Evolutionary conservation across 768 basidiomycete genomes (phyloP).

Genomic region (Boletus sp.): DNA sequence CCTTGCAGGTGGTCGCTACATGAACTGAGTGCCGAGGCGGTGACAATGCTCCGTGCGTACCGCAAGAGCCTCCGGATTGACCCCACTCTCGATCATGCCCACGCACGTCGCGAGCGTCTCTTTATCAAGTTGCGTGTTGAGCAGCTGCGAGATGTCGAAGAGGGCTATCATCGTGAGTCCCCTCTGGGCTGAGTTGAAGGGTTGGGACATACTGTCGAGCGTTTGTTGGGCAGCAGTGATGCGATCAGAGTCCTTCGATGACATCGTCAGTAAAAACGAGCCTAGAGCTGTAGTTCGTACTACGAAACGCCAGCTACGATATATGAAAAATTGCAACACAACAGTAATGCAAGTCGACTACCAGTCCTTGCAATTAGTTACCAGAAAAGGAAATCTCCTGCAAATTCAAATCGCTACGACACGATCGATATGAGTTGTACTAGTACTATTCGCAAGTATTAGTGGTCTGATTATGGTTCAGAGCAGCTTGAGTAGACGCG

Average conservation of each 20-base stretch:
- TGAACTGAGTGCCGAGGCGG: neutral
- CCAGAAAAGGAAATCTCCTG: slow-evolving; percentile 12
- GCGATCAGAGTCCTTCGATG: slow-evolving; percentile 55
- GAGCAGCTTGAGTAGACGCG: neutral
- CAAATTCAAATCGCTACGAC: too few relatives aligned
- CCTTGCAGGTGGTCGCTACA: slow-evolving; percentile 41
- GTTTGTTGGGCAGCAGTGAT: slow-evolving; percentile 67
- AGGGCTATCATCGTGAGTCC: slow-evolving; percentile 51
- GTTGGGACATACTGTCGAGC: slow-evolving; percentile 56
- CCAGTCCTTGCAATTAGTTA: neutral
- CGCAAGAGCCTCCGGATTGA: slow-evolving; percentile 89
- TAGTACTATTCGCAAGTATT: too few relatives aligned
- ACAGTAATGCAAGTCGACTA: neutral
- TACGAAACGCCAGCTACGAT: neutral
- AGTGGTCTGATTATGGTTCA: neutral
- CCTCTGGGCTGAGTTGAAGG: neutral
- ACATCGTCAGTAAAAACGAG: slow-evolving; percentile 21
- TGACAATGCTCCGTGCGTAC: slow-evolving; percentile 43
- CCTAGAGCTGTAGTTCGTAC: neutral
- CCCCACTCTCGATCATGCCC: slow-evolving; percentile 88
- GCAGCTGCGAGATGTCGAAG: slow-evolving; percentile 82
- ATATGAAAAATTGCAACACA: neutral
- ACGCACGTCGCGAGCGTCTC: slow-evolving; percentile 92
- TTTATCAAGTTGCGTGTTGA: slow-evolving; percentile 86
- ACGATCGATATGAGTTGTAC: too few relatives aligned